A percentile compares a stretch with the other conserved stretches of the same genome.
Conservation (phyloP, 768 basidiomycete species). For the Russula abietina region DNA sequence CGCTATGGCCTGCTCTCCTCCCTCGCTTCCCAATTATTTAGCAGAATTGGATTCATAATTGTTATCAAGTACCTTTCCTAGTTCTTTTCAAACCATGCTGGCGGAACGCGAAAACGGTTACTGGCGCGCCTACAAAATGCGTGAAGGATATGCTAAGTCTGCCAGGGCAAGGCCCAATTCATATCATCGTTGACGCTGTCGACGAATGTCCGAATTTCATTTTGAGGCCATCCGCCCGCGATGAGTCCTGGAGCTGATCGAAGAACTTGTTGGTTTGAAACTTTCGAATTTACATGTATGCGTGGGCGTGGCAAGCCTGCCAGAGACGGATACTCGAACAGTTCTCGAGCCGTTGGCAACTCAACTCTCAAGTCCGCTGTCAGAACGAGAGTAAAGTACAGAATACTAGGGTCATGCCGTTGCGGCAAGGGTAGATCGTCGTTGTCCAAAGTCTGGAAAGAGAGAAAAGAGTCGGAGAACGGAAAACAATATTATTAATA, state of each 20-base stretch:
- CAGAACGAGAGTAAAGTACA: too few species aligned
- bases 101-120: not conserved
- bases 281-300: not conserved
- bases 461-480: too few species aligned
- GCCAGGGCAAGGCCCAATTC: not conserved
- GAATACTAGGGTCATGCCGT: too few species aligned
- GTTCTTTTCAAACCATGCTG: not conserved
- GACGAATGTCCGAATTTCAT: not conserved
- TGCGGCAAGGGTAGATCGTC: too few species aligned
- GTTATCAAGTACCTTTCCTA: not conserved
- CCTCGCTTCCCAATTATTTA: not conserved
- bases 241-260: not conserved
- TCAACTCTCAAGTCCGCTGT: not conserved
- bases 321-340: not conserved
- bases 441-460: too few species aligned
- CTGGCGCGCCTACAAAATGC: not conserved
- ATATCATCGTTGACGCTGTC: constrained; percentile 7
- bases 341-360: not conserved
- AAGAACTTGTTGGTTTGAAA: not conserved
- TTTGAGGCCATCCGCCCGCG: not conserved
- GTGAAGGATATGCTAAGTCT: not conserved
- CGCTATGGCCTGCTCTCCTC: constrained; percentile 1
- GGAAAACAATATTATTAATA: too few species aligned
- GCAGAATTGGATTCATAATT: not conserved
- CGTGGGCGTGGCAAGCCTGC: not conserved